Base-by-base conservation (phyloP, 2,329 filamentous ascomycete genomes). In the Alternaria metachromatica region DNA sequence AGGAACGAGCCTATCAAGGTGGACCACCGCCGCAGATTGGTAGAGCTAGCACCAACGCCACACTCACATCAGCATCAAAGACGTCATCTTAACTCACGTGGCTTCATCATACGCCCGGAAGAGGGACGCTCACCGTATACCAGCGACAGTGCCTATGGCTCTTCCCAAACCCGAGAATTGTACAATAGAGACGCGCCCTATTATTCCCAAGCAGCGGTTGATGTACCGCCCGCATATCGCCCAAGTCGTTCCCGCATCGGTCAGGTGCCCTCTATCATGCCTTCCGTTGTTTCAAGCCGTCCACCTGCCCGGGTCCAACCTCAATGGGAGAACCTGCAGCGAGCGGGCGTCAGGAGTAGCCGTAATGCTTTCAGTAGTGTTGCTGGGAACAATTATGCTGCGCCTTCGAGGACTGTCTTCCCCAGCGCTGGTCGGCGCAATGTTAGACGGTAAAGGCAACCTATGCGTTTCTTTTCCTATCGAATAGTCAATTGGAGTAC, bases 321-420 rank as follows among this genome's bases (percentile, higher is more conserved):
- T 18, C 66, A 73, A 37, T 70, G 64, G 65, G 62, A 71, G 8
- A 60, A 46, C 11, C 20, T 74, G 48, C 63, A 71, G 45, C 65
- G 57, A n/a, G 44, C 65, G 20, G 75, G 75, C 23, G 69, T 75
- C 1, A 67, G 73, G 10, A 76, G 72, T 63, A 74, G 75, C 60
- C 69, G 62, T 13, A 62, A 62, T 8, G 57, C 43, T 9, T 61
- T 62, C 25, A 25, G 25, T 3, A 59, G 53, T 8, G 48, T 45
- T 9, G 28, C 45, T 5, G 44, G 59, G 15, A 55, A 59, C 48
- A 48, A 13, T 9, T 53, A 54, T 43, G 43, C 49, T 25, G 55
- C 41, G 9, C 56, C 68, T 11, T 30, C 60, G 5, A 65, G 63
- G n/a, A 56, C 55, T 15, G 18, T 54, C 5, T 65, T 63, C 25